Evolutionary conservation across 306 rosid species (phyloP), one percentile per base, ranked within the genome.

Genomic region (Lupinus albus): DNA sequence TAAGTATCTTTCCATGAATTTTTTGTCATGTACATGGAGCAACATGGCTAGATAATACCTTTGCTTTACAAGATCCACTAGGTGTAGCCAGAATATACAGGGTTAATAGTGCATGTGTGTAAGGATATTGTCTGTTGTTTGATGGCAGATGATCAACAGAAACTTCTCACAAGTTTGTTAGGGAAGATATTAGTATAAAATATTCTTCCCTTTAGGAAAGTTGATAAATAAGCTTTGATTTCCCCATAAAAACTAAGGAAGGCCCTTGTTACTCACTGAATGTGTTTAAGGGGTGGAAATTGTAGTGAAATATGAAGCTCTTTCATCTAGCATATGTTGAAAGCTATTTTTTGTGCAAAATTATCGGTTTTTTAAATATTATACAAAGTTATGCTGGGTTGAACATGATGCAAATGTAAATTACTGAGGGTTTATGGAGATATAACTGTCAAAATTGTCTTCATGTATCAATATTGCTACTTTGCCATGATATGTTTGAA

Each of bases 381-480:
- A 35, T 35, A 35, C 39, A 35, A 35, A 35, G 39, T 44, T 42
- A 42, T 67, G 52, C 41, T 65, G 59, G 14, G 63, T 53, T 53
- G 52, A 68, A 17, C 39, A 53, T 53, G 59, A 15, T 71, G 50
- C 11, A 48, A 48, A 48, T 60, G 28, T 48, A 47, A 12, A 49
- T 59, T 51, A 41, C 35, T 39, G 18, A 72, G 45, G 45, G 62
- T 61, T 14, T 61, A 20, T 6, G 33, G 18, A 61, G 33, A 61
- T 71, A 38, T 46, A 61, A 38, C 9, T 50, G 11, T 61, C 53
- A 38, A 5, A 18, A 21, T 45, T 38, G 13, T 50, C 33, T 20
- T 35, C 39, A 21, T 53, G 6, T 53, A 21, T 4, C 21, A 6
- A 10, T 30, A 6, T 53, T 53, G 33, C 6, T 35, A 35, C 11